Base-by-base conservation (phyloP, 768 basidiomycete genomes). In the Rhodotorula paludigena region DNA sequence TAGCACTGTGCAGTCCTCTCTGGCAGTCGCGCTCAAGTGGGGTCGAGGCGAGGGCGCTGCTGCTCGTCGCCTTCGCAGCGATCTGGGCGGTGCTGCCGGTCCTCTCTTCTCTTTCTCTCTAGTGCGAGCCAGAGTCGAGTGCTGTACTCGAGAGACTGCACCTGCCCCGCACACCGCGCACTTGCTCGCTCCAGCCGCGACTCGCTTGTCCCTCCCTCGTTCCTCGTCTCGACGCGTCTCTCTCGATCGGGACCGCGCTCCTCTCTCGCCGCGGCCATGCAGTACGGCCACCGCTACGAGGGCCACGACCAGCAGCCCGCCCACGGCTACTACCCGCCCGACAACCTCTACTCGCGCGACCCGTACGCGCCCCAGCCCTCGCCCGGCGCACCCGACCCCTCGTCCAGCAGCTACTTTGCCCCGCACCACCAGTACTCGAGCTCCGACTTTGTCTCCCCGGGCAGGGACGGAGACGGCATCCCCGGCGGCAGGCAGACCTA, bases 401-500 rank as follows among this genome's bases (percentile, higher is more conserved):
- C 52, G 15, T 55, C 51, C 51, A n/a, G n/a, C 25, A 32, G 21
- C 51, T 47, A 63, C 48, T 32, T 12, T 38, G 30, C 45, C 52
- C 32, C 47, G 23, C 28, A 57, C 39, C 35, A 18, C 35, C 41
- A 30, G 18, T 68, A 69, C 63, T 56, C 49, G 45, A 28, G 35
- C 16, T 35, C 39, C 42, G 68, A 69, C 59, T 69, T 57, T 33
- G 16, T 57, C 47, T 39, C 32, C 52, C 66, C 49, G 0, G 57
- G 60, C 20, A 48, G 51, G 11, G 66, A 60, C 56, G 42, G 57
- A 8, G 21, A 30, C 9, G 48, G 59, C 48, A n/a, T 69, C 30
- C 47, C 68, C 35, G 41, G 63, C 44, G 61, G 52, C 20, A 25
- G 61, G 18, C 62, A 60, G 45, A 39, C 63, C 35, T 45, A 69